A percentile compares a stretch with the other conserved stretches of the same genome.
Conservation (phyloP, 2,329 filamentous ascomycete species). For the Aspergillus brasiliensis region DNA sequence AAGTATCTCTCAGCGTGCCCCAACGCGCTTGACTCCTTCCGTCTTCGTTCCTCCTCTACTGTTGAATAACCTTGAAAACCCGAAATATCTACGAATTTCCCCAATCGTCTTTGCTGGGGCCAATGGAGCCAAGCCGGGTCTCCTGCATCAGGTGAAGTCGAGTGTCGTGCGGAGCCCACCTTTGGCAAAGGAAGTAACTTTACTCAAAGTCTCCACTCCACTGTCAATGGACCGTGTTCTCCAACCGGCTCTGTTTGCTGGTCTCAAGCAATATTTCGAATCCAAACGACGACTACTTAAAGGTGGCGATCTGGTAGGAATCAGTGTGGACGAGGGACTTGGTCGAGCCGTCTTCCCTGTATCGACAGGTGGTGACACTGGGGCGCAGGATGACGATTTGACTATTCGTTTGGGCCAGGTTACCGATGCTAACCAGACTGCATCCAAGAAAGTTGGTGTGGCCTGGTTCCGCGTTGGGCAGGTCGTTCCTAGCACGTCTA, state of each 20-base stretch:
- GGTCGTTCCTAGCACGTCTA: constrained; percentile 54
- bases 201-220: constrained; percentile 87
- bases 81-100: constrained; percentile 77
- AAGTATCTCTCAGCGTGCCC: constrained; percentile 55
- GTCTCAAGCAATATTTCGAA: constrained; percentile 86
- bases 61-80: constrained; percentile 78
- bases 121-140: constrained; percentile 58
- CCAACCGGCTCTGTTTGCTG: constrained; percentile 82
- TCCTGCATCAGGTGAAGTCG: constrained; percentile 54
- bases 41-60: constrained; percentile 84
- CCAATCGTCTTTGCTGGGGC: constrained; percentile 48
- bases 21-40: constrained; percentile 55
- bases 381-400: constrained; percentile 71
- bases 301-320: constrained; percentile 82
- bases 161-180: constrained; percentile 55
- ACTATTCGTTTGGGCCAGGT: constrained; percentile 44
- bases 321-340: constrained; percentile 83
- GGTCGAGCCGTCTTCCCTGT: constrained; percentile 79
- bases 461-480: constrained; percentile 93
- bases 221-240: constrained; percentile 81
- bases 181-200: constrained; percentile 74
- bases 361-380: constrained; percentile 55
- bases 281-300: constrained; percentile 79
- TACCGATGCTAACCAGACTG: constrained; percentile 25
- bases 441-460: constrained; percentile 59